Evolutionary conservation across 768 basidiomycete species (phyloP).

Genomic region (Sistotremastrum suecicum): DNA sequence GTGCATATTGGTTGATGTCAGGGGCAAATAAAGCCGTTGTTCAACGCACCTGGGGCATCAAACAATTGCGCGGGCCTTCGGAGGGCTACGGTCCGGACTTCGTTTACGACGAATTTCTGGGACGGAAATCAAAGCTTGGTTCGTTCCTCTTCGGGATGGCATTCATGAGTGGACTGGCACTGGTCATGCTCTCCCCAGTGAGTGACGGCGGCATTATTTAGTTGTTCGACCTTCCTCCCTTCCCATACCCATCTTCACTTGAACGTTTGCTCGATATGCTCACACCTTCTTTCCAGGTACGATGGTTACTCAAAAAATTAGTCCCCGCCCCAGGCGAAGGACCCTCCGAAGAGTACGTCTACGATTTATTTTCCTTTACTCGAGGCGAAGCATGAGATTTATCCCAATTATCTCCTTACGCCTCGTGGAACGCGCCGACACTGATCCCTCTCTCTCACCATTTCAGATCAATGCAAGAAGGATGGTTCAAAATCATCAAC

Average conservation of each 20-base stretch:
- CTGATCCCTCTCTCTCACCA: neutral
- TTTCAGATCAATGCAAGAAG: slow-evolving; percentile 40
- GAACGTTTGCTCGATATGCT: neutral
- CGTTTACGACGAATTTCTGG: slow-evolving; percentile 57
- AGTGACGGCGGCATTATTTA: slow-evolving; percentile 3
- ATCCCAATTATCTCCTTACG: no score
- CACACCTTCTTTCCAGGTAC: slow-evolving; percentile 24
- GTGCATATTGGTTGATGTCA: slow-evolving; percentile 30
- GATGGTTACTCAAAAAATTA: slow-evolving; percentile 39
- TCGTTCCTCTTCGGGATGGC: neutral
- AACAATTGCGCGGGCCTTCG: slow-evolving; percentile 15
- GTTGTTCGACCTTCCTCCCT: neutral
- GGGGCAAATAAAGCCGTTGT: slow-evolving; percentile 33
- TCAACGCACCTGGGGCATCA: slow-evolving; percentile 42
- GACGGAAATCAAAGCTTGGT: slow-evolving; percentile 4
- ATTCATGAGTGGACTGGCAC: neutral
- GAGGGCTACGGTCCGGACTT: slow-evolving; percentile 55
- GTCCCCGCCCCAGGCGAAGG: slow-evolving; percentile 44
- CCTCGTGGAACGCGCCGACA: no score
- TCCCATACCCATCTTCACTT: neutral
- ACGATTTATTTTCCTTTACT: neutral
- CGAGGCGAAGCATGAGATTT: neutral
- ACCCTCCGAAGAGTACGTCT: slow-evolving; percentile 47
- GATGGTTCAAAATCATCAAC: slow-evolving; percentile 52
- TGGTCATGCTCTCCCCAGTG: slow-evolving; percentile 15